Conservation (phyloP, 2,329 filamentous ascomycete genomes). For the Fusarium sambucinum region DNA sequence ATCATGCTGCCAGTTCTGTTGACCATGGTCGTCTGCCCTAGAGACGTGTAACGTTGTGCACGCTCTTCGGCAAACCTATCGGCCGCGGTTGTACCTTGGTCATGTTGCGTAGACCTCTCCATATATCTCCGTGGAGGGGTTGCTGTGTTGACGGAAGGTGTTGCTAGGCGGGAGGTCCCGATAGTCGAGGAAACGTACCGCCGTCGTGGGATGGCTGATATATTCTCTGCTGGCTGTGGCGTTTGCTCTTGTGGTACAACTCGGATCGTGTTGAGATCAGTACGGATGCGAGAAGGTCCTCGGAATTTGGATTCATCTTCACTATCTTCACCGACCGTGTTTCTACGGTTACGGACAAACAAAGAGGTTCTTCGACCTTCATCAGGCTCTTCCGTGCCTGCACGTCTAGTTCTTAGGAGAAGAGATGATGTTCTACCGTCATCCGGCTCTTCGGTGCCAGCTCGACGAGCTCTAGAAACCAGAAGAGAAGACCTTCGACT, state of each 20-base stretch:
- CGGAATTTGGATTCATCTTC: conserved; percentile 63
- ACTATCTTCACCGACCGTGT: conserved; percentile 62
- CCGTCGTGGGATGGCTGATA: conserved; percentile 62
- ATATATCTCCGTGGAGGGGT: conserved; percentile 62
- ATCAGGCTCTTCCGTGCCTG: conserved; percentile 62
- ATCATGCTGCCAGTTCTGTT: conserved; percentile 62
- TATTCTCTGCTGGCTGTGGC: conserved; percentile 31
- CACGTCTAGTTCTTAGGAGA: conserved; percentile 60
- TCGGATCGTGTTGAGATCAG: conserved; percentile 63
- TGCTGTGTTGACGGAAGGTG: conserved; percentile 55
- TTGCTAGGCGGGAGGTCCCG: conserved; percentile 59
- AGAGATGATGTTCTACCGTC: conserved; percentile 59
- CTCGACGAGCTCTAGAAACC: conserved; percentile 58
- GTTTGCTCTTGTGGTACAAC: conserved; percentile 46
- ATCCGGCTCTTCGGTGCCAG: conserved; percentile 62
- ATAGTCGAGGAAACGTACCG: conserved; percentile 64
- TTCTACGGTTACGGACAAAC: conserved; percentile 60
- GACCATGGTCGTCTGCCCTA: conserved; percentile 58
- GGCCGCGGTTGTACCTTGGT: conserved; percentile 51
- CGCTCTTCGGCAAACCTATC: conserved; percentile 47
- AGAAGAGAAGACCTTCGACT: conserved; percentile 65
- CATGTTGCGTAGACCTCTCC: conserved; percentile 56
- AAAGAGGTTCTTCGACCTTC: conserved; percentile 60
- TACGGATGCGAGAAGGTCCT: conserved; percentile 69
- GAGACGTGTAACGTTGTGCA: conserved; percentile 57